phyloP scores from a whole-genome alignment of 2,329 filamentous ascomycete species.

The Coccinonectria pachysandricola region DNA sequence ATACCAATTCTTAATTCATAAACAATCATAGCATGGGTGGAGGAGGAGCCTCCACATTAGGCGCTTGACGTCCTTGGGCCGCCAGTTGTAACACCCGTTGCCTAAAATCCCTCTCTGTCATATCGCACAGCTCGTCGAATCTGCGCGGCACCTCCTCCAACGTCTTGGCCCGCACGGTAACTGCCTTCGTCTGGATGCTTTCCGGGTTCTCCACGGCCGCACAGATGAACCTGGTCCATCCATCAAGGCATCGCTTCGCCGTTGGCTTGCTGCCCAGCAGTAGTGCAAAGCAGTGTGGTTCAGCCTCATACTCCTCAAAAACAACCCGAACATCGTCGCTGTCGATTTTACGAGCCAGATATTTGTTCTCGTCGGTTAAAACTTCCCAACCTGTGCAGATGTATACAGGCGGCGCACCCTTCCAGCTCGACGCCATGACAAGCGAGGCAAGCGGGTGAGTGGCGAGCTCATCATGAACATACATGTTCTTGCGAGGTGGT shows the following conservation, averaged over 20 bases:
- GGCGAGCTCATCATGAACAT: constrained; percentile 42
- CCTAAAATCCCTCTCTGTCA: constrained; percentile 32
- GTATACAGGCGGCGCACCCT: constrained; percentile 53
- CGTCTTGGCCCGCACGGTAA: constrained; percentile 38
- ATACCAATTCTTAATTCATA: too few relatives aligned
- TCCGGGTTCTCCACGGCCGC: constrained; percentile 26
- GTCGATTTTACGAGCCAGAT: constrained; percentile 46
- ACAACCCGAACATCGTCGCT: constrained; percentile 49
- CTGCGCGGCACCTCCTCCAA: constrained; percentile 37
- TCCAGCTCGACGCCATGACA: constrained; percentile 50
- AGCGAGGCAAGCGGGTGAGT: constrained; percentile 60
- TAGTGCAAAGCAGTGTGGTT: constrained; percentile 66
- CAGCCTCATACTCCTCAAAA: constrained; percentile 66
- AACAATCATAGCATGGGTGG: too few relatives aligned
- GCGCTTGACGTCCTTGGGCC: too few relatives aligned
- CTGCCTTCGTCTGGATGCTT: constrained; percentile 30
- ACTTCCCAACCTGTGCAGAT: constrained; percentile 62
- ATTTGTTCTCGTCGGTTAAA: constrained; percentile 55
- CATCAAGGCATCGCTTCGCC: constrained; percentile 40
- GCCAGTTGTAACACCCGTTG: constrained; percentile 25
- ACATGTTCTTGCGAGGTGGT: constrained; percentile 44
- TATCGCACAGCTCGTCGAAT: constrained; percentile 32
- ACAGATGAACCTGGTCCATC: constrained; percentile 47
- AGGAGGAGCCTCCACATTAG: too few relatives aligned
- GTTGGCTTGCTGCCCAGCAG: constrained; percentile 38